Base-by-base conservation (phyloP, 2,329 filamentous ascomycete genomes). In the Coniosporium tulheliwenetii region DNA sequence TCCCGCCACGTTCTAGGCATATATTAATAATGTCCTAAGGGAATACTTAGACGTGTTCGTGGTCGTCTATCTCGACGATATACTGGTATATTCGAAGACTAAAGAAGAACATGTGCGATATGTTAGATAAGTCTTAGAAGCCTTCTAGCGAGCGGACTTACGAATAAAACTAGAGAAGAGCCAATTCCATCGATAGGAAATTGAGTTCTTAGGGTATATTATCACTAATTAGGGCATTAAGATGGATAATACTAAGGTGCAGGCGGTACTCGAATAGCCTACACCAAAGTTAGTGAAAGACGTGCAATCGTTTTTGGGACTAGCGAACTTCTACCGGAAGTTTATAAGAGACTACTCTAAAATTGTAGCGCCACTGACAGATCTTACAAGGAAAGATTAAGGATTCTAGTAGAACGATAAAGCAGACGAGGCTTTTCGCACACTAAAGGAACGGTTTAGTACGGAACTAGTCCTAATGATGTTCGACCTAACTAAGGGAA, bases 11-110 rank as follows among this genome's bases (percentile, higher is more conserved):
- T 46, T 41, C n/a, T 39, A 48, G 14, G 26, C 15, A 10, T 38
- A 39, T 31, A 45, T 43, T 35, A 58, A 60, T 37, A 39, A 44
- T 13, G 40, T 42, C 2, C 43, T 59, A 7, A 7, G 36, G 2
- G 32, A 43, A 2, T 45, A 41, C 16, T 39, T 57, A 0, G 44
- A 58, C 36, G 14, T 45, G 3, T 51, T 52, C 10, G 5, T 12
- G 5, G 16, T 3, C 9, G 10, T 19, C 12, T 37, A 37, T 26
- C 5, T 37, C 5, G 10, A 37, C 14, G 9, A 37, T 9, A 37
- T 37, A 12, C 36, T 37, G 5, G 16, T 37, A 13, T 37, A 14
- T 19, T 3, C 5, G 5, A 37, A 37, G n/a, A 13, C 36, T 12
- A 12, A 13, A 37, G 36, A 3, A 16, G 36, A 37, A 4, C 41